Conservation (phyloP, 2,329 filamentous ascomycete genomes). For the Ophiostoma sp. region DNA sequence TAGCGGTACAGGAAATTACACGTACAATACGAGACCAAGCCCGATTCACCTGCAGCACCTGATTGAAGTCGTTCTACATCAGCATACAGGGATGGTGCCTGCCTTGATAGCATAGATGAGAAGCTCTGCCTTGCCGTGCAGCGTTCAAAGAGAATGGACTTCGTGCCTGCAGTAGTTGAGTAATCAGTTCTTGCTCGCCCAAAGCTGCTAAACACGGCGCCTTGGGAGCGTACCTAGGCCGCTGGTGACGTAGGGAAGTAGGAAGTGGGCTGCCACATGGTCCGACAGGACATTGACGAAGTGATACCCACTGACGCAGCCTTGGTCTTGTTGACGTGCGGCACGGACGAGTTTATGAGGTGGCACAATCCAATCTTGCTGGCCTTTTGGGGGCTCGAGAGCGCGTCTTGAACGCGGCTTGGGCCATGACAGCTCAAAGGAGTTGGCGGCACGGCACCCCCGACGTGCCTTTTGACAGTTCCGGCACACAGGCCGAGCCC, state of each 20-base stretch:
- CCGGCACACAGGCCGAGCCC: slow-evolving; percentile 16
- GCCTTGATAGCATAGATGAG: neutral
- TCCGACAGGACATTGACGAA: neutral
- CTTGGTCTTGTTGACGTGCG: neutral
- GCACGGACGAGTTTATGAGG: neutral
- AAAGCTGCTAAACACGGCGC: neutral
- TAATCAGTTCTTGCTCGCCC: neutral
- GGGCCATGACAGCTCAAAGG: slow-evolving; percentile 23
- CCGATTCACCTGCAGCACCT: neutral
- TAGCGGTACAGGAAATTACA: neutral
- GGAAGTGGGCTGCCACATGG: neutral
- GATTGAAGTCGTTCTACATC: neutral
- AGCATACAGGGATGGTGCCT: neutral
- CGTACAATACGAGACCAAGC: neutral
- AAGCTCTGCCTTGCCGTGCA: neutral
- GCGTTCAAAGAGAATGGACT: neutral
- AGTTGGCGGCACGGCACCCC: slow-evolving; percentile 17
- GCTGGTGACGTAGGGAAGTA: neutral
- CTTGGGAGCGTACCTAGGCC: neutral
- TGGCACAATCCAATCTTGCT: too few species aligned
- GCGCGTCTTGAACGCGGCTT: slow-evolving; percentile 16
- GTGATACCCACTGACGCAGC: neutral
- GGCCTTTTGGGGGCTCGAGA: neutral
- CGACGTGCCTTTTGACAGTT: slow-evolving; percentile 22
- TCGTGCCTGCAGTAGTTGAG: neutral